These are phyloP conservation scores for Aspergillus incahuasiensis DNA, from an alignment of 495 filamentous ascomycete genomes.

Conservation along the genomic window DNA sequence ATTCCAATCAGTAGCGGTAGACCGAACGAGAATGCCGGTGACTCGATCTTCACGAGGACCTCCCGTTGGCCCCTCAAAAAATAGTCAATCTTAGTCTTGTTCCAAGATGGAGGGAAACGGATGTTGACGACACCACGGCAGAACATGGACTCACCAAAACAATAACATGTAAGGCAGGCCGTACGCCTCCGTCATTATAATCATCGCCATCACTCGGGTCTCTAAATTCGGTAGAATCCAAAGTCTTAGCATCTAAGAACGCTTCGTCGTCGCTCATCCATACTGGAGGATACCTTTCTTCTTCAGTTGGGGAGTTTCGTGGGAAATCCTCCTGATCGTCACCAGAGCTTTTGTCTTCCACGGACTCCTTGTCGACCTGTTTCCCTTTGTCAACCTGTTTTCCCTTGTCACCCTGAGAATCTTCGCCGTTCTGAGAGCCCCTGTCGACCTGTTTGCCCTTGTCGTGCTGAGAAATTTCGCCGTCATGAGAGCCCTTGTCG, in stretches of 20 bases:
- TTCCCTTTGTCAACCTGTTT: too few relatives aligned
- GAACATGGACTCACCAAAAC: background rate
- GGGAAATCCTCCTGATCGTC: too few relatives aligned
- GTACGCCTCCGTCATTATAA: background rate
- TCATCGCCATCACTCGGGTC: background rate
- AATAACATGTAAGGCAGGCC: background rate
- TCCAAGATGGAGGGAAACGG: too few relatives aligned
- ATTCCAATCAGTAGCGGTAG: constrained; percentile 69
- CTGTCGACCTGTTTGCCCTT: background rate
- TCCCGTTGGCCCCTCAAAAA: constrained; percentile 78
- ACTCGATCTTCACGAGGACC: constrained; percentile 86
- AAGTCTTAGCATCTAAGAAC: too few relatives aligned
- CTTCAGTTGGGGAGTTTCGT: too few relatives aligned
- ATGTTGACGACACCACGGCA: background rate
- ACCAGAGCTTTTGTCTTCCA: too few relatives aligned
- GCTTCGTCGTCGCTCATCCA: too few relatives aligned
- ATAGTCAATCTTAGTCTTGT: constrained; percentile 23
- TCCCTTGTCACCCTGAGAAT: background rate
- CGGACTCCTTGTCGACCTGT: too few relatives aligned
- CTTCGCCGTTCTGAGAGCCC: background rate
- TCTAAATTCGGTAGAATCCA: background rate
- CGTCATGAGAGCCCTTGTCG: background rate
- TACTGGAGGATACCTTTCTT: too few relatives aligned
- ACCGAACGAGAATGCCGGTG: constrained; percentile 84
- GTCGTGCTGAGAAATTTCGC: background rate